Percentiles rank a stretch among this genome's conserved stretches.
Evolutionary conservation across 805 yeast species (phyloP).

Genomic region (Yarrowia hollandica): DNA sequence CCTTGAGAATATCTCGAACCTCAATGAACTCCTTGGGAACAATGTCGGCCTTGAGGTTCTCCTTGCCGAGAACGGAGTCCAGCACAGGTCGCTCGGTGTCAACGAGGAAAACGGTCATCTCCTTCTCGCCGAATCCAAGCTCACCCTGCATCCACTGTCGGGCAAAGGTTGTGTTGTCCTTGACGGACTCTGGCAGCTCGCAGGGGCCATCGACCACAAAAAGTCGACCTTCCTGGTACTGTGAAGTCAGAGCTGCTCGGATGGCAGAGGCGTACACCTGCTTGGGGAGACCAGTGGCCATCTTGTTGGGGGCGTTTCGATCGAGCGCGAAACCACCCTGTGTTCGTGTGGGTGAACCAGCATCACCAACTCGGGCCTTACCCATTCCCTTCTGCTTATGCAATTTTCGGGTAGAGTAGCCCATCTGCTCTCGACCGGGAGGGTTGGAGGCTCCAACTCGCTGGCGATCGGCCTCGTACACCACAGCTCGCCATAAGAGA

Average conservation of each 20-base stretch:
- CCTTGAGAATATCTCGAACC: constrained; percentile 77
- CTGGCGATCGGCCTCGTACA: constrained; percentile 82
- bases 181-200: constrained; percentile 21
- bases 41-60: constrained; percentile 52
- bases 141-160: constrained; percentile 27
- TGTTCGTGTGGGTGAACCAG: constrained; percentile 86
- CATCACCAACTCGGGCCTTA: constrained; percentile 93
- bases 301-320: constrained; percentile 86
- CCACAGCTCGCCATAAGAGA: constrained; percentile 89
- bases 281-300: constrained; percentile 71
- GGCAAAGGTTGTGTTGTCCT: constrained; percentile 25
- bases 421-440: constrained; percentile 81
- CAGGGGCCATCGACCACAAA: constrained; percentile 58
- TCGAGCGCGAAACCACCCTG: constrained; percentile 91
- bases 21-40: constrained; percentile 72
- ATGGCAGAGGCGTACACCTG: constrained; percentile 75
- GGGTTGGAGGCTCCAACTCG: constrained; percentile 90
- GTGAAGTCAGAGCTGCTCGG: constrained; percentile 77
- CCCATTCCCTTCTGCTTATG: constrained; percentile 93
- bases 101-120: constrained; percentile 17
- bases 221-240: constrained; percentile 72
- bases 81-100: constrained; percentile 15
- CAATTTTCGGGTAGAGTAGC: constrained; percentile 79
- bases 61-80: constrained; percentile 24
- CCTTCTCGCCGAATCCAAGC: constrained; percentile 15